Percentiles rank a stretch among this genome's conserved stretches.
phyloP scores from a whole-genome alignment of 164 flowering plant species.

The Taxillus chinensis region DNA sequence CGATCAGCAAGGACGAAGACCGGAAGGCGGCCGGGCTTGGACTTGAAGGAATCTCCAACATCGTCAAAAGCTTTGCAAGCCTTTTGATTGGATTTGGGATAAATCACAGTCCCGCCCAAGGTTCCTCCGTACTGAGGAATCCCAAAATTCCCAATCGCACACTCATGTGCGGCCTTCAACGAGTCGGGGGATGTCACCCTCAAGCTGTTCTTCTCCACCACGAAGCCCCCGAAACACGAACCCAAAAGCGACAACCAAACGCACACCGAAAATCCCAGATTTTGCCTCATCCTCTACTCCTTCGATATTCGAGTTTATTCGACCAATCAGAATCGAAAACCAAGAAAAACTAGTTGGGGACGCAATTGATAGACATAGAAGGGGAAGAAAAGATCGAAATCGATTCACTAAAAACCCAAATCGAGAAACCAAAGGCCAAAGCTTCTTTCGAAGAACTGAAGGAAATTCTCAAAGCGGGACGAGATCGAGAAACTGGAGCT shows the following conservation, averaged over 20 bases:
- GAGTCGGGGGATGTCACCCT: conserved; percentile 65
- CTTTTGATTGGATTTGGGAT: conserved; percentile 66
- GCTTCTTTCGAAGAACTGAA: no score
- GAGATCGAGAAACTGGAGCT: no score
- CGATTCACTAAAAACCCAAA: no score
- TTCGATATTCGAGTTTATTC: background rate
- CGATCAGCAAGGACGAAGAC: conserved; percentile 71
- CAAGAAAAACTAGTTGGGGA: no score
- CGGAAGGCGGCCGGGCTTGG: conserved; percentile 72
- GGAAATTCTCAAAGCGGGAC: no score
- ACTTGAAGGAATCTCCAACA: conserved; percentile 48
- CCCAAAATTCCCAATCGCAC: conserved; percentile 94
- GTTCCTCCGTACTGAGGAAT: conserved; percentile 94
- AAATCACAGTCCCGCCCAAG: conserved; percentile 60
- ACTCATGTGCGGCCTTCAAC: conserved; percentile 58
- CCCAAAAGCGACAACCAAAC: conserved; percentile 30
- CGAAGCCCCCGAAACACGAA: conserved; percentile 54
- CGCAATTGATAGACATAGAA: no score
- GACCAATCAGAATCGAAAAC: no score
- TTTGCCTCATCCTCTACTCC: conserved; percentile 29
- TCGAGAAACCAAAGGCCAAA: no score
- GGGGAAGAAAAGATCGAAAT: no score
- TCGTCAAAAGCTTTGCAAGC: conserved; percentile 63
- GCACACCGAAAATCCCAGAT: conserved; percentile 27
- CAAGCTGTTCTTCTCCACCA: conserved; percentile 93